Evolutionary conservation across 768 basidiomycete species (phyloP), one percentile per base, ranked within the genome.

Genomic region (Mycena leptocephala): DNA sequence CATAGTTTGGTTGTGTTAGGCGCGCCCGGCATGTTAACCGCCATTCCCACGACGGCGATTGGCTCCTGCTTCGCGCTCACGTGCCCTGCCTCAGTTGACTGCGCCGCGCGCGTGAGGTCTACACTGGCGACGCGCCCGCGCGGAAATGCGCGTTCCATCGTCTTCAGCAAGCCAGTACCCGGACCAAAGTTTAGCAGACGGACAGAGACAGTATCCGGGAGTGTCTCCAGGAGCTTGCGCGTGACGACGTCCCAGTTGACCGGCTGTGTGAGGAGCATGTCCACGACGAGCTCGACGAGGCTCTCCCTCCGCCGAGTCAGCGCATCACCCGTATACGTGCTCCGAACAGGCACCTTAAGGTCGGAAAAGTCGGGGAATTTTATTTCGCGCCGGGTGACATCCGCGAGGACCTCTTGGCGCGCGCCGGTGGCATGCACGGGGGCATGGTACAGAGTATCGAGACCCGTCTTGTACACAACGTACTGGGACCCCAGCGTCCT

Each of bases 11-110:
- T 81, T 4, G 84, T 77, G 78, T 88, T 86, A 1, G 83, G 77
- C 3, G 93, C 93, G 3, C 92, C 91, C 24, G 89, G 89, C 85
- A 89, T 85, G 62, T 88, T 90, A 51, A 91, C 87, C 0, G 93
- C 92, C 93, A 95, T 94, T 11, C 94, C 95, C 61, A 95, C 85
- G 70, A 95, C 90, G 0, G 94, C 95, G 63, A 95, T 90, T 5
- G 91, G 89, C 62, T 91, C 88, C 75, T 88, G 87, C 48, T 85
- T 85, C 9, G 81, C 74, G 32, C 58, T 73, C 59, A 65, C 30
- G 30, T 69, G 61, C 2, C 13, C 6, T 2, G n/a, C n/a, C n/a
- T n/a, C n/a, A n/a, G n/a, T n/a, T n/a, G n/a, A n/a, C n/a, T 28
- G 58, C 0, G 7, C 26, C 33, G 43, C 43, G 13, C 72, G 67